These are phyloP conservation scores for Phyllachora maydis DNA, from an alignment of 2,329 filamentous ascomycete species.

Conservation along the genomic window DNA sequence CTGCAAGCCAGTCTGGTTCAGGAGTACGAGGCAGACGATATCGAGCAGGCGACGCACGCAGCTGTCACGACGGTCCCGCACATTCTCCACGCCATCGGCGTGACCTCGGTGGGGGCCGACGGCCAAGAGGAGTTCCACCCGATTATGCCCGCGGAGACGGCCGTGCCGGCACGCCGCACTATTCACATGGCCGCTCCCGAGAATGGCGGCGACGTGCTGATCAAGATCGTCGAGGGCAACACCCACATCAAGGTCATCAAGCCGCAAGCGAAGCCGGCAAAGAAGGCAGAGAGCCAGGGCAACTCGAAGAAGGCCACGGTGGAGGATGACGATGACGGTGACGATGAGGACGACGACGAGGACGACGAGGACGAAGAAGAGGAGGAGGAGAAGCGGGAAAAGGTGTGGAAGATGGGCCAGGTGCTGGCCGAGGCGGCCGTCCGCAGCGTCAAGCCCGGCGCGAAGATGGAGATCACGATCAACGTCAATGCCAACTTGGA, in stretches of 20 bases:
- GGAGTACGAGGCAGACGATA: slow-evolving; percentile 84
- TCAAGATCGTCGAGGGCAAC: slow-evolving; percentile 74
- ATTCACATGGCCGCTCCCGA: slow-evolving; percentile 59
- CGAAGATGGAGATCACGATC: slow-evolving; percentile 85
- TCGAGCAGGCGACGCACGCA: slow-evolving; percentile 88
- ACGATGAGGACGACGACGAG: slow-evolving; percentile 35
- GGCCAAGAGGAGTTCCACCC: slow-evolving; percentile 53
- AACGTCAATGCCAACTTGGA: slow-evolving; percentile 66
- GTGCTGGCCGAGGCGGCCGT: slow-evolving; percentile 72
- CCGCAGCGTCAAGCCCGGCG: slow-evolving; percentile 65
- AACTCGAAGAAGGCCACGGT: slow-evolving; percentile 30
- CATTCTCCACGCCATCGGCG: slow-evolving; percentile 71
- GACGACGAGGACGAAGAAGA: slow-evolving; percentile 54
- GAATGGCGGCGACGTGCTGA: slow-evolving; percentile 67
- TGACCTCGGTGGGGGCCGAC: slow-evolving; percentile 41
- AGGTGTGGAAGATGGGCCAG: slow-evolving; percentile 76
- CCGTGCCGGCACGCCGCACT: slow-evolving; percentile 71
- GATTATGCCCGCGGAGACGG: slow-evolving; percentile 69
- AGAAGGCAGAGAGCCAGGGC: too few relatives aligned
- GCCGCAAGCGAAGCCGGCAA: slow-evolving; percentile 53
- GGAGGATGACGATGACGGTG: slow-evolving; percentile 44
- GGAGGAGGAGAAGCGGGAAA: slow-evolving; percentile 71
- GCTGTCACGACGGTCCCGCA: slow-evolving; percentile 90
- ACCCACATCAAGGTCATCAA: slow-evolving; percentile 89
- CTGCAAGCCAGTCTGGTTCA: slow-evolving; percentile 89